Conservation (phyloP, 2,329 filamentous ascomycete genomes). For the Colletotrichum lini region DNA sequence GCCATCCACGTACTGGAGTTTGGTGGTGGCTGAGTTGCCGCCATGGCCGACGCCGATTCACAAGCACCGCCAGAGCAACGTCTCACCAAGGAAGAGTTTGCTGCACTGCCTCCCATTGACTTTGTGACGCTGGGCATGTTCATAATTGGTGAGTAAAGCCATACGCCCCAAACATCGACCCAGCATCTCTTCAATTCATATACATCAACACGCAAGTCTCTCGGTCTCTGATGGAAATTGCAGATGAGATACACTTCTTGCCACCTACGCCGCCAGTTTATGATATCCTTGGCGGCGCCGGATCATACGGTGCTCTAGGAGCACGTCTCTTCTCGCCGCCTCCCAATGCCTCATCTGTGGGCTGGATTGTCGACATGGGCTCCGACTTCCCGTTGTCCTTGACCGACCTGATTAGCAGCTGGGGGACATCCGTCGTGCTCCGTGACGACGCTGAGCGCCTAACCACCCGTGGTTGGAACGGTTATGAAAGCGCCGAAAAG, state of each 20-base stretch:
- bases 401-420: conserved; percentile 75
- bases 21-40: neutral
- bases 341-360: conserved; percentile 76
- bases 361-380: conserved; percentile 93
- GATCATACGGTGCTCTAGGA: conserved; percentile 88
- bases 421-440: conserved; percentile 82
- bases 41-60: conserved; percentile 21
- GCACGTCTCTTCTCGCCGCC: conserved; percentile 88
- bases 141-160: conserved; percentile 72
- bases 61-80: conserved; percentile 8
- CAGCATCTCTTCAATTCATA: neutral
- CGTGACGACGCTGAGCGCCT: conserved; percentile 76
- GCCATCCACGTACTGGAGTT: neutral
- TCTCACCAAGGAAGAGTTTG: conserved; percentile 50
- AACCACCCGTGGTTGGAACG: conserved; percentile 95
- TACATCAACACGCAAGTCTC: neutral
- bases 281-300: conserved; percentile 89
- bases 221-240: neutral
- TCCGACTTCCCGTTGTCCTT: conserved; percentile 85
- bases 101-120: conserved; percentile 60
- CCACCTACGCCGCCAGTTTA: conserved; percentile 77
- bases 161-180: too few species aligned
- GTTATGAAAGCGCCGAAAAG: conserved; percentile 80
- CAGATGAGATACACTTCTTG: conserved; percentile 92
- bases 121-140: conserved; percentile 82